phyloP scores from a whole-genome alignment of 2,329 filamentous ascomycete species.

The Pleurostoma richardsiae region DNA sequence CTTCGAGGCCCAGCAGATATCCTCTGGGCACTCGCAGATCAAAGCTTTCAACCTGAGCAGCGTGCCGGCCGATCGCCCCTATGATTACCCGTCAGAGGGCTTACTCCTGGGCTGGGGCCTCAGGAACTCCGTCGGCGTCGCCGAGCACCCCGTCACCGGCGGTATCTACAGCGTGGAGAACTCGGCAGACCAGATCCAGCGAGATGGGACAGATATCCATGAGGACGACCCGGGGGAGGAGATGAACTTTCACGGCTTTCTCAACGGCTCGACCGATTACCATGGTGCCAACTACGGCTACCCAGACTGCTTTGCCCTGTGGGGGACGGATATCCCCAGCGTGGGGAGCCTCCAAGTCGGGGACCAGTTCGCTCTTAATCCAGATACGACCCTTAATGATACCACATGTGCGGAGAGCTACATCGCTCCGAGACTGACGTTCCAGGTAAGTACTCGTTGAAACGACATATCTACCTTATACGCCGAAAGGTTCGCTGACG shows the following conservation, averaged over 20 bases:
- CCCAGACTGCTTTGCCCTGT: constrained; percentile 63
- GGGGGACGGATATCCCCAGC: constrained; percentile 47
- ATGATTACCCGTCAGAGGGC: constrained; percentile 44
- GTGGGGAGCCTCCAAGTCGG: constrained; percentile 35
- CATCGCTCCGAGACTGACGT: constrained; percentile 49
- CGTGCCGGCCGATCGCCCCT: constrained; percentile 20
- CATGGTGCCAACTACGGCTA: constrained; percentile 62
- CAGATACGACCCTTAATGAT: constrained; percentile 31
- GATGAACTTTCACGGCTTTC: constrained; percentile 62
- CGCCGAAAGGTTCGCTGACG: not conserved
- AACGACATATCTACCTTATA: no score
- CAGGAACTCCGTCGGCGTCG: constrained; percentile 64
- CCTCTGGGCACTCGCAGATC: constrained; percentile 61
- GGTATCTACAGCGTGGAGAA: constrained; percentile 59
- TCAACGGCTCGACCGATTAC: constrained; percentile 27
- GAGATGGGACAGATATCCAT: constrained; percentile 53
- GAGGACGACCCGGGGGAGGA: constrained; percentile 67
- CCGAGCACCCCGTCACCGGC: constrained; percentile 46
- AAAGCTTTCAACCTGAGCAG: constrained; percentile 47
- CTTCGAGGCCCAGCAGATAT: constrained; percentile 38
- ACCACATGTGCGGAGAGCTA: constrained; percentile 35
- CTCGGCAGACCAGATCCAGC: constrained; percentile 54
- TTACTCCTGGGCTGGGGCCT: constrained; percentile 57
- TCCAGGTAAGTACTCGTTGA: constrained; percentile 19
- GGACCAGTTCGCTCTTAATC: constrained; percentile 41